Evolutionary conservation across 2,329 filamentous ascomycete species (phyloP).

Genomic region (Ascochyta clinopodiicola): DNA sequence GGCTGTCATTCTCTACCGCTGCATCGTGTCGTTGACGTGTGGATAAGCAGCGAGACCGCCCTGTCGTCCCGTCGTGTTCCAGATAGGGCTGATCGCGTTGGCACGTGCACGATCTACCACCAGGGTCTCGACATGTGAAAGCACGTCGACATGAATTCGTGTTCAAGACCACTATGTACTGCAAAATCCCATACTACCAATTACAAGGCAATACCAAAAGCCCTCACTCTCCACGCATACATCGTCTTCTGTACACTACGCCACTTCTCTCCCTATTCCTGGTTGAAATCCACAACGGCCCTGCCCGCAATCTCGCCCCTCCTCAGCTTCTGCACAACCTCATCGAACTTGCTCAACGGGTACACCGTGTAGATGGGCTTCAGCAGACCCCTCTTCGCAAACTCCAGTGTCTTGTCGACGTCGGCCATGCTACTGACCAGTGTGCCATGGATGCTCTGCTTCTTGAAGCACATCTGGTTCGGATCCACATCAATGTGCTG

Average conservation of each 20-base stretch:
- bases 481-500: constrained; percentile 45
- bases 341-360: constrained; percentile 55
- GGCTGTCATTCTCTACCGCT: constrained; percentile 31
- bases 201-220: not conserved
- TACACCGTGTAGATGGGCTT: constrained; percentile 59
- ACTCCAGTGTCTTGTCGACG: constrained; percentile 55
- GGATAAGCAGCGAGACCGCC: constrained; percentile 7
- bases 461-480: constrained; percentile 44
- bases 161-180: not conserved
- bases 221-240: not conserved
- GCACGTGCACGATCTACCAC: constrained; percentile 17
- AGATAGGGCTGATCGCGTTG: constrained; percentile 26
- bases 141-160: not conserved
- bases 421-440: constrained; percentile 58
- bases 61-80: constrained; percentile 6
- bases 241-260: constrained; percentile 7
- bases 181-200: not conserved
- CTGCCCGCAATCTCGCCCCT: constrained; percentile 60
- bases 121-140: constrained; percentile 16
- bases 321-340: constrained; percentile 59
- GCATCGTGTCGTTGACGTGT: constrained; percentile 25
- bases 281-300: constrained; percentile 62
- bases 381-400: constrained; percentile 58
- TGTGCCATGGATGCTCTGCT: constrained; percentile 44
- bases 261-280: constrained; percentile 27